Percentiles rank a stretch among this genome's conserved stretches.
Conservation (phyloP, 2,329 filamentous ascomycete genomes). For the Elsinoe arachidis region DNA sequence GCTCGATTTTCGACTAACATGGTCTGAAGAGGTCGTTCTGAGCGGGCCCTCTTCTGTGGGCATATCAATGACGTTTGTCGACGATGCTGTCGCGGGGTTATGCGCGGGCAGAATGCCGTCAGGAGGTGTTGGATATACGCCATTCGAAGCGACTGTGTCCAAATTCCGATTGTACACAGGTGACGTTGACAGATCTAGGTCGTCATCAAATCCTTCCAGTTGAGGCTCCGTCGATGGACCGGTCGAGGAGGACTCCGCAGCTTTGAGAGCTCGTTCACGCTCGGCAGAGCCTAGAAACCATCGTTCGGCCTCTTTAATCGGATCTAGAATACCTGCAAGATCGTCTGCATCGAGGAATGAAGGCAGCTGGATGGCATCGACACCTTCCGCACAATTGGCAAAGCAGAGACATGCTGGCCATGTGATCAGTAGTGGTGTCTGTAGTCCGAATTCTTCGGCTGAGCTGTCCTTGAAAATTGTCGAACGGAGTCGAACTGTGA, state of each 20-base stretch:
- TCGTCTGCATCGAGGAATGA: not conserved
- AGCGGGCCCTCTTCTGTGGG: not conserved
- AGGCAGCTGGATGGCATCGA: too few relatives aligned
- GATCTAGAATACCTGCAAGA: not conserved
- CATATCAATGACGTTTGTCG: slow-evolving; percentile 1
- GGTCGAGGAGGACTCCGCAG: not conserved
- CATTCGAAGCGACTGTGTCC: slow-evolving; percentile 38
- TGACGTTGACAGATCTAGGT: slow-evolving; percentile 12
- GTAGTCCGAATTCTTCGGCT: not conserved
- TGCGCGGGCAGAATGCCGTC: slow-evolving; percentile 47
- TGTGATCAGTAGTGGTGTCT: not conserved
- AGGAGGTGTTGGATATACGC: slow-evolving; percentile 61
- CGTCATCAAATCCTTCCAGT: slow-evolving; percentile 2
- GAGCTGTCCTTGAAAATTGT: not conserved
- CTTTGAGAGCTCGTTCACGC: not conserved
- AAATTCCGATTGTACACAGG: slow-evolving; percentile 16
- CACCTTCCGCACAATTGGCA: not conserved
- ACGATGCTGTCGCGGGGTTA: slow-evolving; percentile 17
- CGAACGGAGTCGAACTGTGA: slow-evolving; percentile 1
- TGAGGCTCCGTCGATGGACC: not conserved
- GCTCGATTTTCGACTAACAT: slow-evolving; percentile 37
- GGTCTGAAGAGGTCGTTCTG: not conserved
- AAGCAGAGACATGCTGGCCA: slow-evolving; percentile 9
- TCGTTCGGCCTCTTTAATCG: slow-evolving; percentile 3
- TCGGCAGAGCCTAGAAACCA: slow-evolving; percentile 3